phyloP scores from a whole-genome alignment of 2,329 filamentous ascomycete genomes.

The Pseudogymnoascus sp. region DNA sequence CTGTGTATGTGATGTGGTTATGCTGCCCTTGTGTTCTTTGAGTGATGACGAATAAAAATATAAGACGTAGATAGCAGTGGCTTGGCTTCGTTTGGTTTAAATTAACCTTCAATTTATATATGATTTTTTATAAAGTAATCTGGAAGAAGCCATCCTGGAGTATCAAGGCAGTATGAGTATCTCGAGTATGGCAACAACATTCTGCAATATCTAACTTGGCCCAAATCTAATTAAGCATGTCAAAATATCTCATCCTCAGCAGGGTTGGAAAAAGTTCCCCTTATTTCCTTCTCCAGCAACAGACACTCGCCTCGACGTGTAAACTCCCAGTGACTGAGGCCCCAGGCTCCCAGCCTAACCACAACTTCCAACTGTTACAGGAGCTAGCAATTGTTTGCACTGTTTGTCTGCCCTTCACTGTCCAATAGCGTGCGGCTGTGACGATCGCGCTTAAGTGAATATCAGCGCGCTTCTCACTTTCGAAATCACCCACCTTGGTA shows the following conservation, averaged over 20 bases:
- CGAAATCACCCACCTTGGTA: neutral
- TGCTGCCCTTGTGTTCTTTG: neutral
- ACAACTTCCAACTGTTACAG: neutral
- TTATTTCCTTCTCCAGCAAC: neutral
- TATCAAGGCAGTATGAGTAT: neutral
- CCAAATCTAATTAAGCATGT: neutral
- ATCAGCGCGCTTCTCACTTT: neutral
- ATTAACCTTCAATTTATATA: neutral
- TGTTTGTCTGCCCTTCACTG: neutral
- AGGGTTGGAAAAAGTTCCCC: neutral
- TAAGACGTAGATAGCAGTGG: neutral
- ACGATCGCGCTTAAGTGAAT: constrained; percentile 2
- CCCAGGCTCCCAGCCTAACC: neutral
- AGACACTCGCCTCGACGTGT: neutral
- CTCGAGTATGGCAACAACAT: neutral
- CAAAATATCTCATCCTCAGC: no score
- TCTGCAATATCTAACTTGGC: neutral
- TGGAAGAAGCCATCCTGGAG: neutral
- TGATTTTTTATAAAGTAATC: neutral
- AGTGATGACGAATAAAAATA: neutral
- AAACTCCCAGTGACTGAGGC: neutral
- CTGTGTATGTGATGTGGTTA: neutral
- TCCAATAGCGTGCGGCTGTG: neutral
- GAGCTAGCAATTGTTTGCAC: neutral
- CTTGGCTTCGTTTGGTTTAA: neutral